These are phyloP conservation scores for Funneliformis geosporum DNA, from an alignment of 192 early-diverging fungal genomes.

Conservation along the genomic window DNA sequence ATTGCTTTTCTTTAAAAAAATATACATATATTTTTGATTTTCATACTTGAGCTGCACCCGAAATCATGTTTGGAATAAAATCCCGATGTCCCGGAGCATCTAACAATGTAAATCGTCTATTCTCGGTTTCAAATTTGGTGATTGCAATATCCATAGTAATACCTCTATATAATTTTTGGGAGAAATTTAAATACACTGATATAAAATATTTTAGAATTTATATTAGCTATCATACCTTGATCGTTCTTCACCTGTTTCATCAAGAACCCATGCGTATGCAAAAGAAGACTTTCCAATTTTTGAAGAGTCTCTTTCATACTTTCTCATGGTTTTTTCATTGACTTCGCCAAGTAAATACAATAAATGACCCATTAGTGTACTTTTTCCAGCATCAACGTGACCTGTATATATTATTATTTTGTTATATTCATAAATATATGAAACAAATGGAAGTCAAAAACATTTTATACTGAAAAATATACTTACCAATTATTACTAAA, in stretches of 20 bases:
- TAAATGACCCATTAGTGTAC: slow-evolving; percentile 95
- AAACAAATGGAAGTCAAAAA: neutral
- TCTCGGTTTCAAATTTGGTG: slow-evolving; percentile 79
- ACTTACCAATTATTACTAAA: slow-evolving; percentile 82
- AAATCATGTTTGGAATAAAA: slow-evolving; percentile 99
- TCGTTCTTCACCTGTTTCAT: slow-evolving; percentile 94
- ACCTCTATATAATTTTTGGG: slow-evolving; percentile 53
- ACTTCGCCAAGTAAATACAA: slow-evolving; percentile 89
- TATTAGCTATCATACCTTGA: slow-evolving; percentile 45
- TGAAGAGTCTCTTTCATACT: slow-evolving; percentile 88
- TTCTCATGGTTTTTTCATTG: slow-evolving; percentile 79
- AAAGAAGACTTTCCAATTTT: slow-evolving; percentile 95
- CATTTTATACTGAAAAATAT: neutral
- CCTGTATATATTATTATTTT: slow-evolving; percentile 55
- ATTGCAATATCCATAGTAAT: slow-evolving; percentile 98
- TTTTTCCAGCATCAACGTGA: slow-evolving; percentile 97
- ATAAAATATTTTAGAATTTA: too few species aligned
- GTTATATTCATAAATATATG: neutral
- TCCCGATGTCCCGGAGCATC: slow-evolving; percentile 98
- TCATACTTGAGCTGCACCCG: slow-evolving; percentile 78
- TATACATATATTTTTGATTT: neutral
- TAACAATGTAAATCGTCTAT: slow-evolving; percentile 81
- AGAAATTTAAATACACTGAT: neutral
- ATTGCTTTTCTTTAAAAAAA: neutral
- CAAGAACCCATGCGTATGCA: slow-evolving; percentile 97